Evolutionary conservation across 2,329 filamentous ascomycete species (phyloP).

Genomic region (Cryphonectria nitschkei): DNA sequence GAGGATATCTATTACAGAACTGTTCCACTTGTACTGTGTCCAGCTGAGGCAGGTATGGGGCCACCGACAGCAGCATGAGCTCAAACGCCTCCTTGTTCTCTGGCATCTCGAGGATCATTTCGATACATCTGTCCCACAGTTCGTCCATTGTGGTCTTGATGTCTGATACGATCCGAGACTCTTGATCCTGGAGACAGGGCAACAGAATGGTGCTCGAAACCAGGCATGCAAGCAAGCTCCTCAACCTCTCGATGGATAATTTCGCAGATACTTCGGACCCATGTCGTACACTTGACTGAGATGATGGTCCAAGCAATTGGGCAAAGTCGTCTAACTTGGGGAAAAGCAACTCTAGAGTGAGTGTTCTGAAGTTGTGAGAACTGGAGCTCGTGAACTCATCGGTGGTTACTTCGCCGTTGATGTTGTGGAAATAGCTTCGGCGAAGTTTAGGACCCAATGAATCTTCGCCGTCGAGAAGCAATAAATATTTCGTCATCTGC

Average conservation of each 20-base stretch:
- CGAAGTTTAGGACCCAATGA: background rate
- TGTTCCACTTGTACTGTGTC: slow-evolving; percentile 41
- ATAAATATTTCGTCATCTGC: slow-evolving; percentile 55
- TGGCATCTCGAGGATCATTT: slow-evolving; percentile 46
- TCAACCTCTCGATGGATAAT: slow-evolving; percentile 56
- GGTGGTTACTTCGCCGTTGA: slow-evolving; percentile 6
- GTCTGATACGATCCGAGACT: slow-evolving; percentile 53
- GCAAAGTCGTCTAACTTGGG: slow-evolving; percentile 56
- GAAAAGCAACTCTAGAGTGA: slow-evolving; percentile 57
- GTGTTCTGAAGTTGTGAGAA: slow-evolving; percentile 51
- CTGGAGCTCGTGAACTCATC: slow-evolving; percentile 29
- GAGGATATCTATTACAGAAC: slow-evolving; percentile 43
- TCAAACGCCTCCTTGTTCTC: slow-evolving; percentile 53
- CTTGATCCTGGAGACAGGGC: slow-evolving; percentile 51
- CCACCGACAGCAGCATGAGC: slow-evolving; percentile 48
- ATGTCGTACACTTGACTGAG: slow-evolving; percentile 35
- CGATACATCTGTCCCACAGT: slow-evolving; percentile 47
- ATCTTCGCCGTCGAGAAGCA: slow-evolving; percentile 51
- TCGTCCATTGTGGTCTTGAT: slow-evolving; percentile 48
- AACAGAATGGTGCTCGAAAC: slow-evolving; percentile 51
- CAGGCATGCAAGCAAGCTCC: slow-evolving; percentile 55
- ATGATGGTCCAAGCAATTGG: slow-evolving; percentile 53
- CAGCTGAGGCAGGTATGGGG: slow-evolving; percentile 52
- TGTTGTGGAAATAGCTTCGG: background rate
- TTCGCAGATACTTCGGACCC: slow-evolving; percentile 50